Base-by-base conservation (phyloP, 2,329 filamentous ascomycete genomes). In the Verticillium tricorpus region DNA sequence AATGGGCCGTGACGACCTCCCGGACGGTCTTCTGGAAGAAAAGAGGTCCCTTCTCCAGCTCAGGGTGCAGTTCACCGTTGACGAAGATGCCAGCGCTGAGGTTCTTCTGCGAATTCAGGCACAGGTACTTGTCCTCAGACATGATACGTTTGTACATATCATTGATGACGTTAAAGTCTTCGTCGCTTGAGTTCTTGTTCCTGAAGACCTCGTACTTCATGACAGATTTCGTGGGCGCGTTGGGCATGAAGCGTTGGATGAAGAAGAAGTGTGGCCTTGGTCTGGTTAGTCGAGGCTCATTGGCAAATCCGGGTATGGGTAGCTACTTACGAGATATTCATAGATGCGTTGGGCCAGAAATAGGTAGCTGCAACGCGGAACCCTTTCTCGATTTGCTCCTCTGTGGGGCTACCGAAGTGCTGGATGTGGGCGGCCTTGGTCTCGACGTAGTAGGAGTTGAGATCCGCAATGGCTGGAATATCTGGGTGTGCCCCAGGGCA, bases 181-280 rank as follows among this genome's bases (percentile, higher is more conserved):
- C 81, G 17, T 87, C 82, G n/a, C 77, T 78, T 4, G 85, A 81
- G 69, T 83, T 74, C 70, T 84, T 85, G 78, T 88, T 84, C 63
- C 84, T 79, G 77, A 81, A 89, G 58, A 89, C 81, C 69, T 89
- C 84, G 71, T 89, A 88, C 61, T 78, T 77, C 82, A 89, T 88
- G 45, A 76, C 75, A 2, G 81, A 82, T 52, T 73, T 79, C 39
- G 73, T 77, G 0, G 85, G 76, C 2, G 77, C 75, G 57, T 74
- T 79, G 14, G 86, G 86, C 14, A 88, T 77, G 72, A 88, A 87
- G 62, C 85, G 78, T 69, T 88, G 85, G 60, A 88, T 82, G 76
- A 86, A 85, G 73, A 89, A 83, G 72, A 88, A 88, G 72, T 88
- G 77, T n/a, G 83, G 80, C 15, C 82, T 83, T 9, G 1, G 2